phyloP scores from a whole-genome alignment of 2,329 filamentous ascomycete species.

The Dendryphion nanum region DNA sequence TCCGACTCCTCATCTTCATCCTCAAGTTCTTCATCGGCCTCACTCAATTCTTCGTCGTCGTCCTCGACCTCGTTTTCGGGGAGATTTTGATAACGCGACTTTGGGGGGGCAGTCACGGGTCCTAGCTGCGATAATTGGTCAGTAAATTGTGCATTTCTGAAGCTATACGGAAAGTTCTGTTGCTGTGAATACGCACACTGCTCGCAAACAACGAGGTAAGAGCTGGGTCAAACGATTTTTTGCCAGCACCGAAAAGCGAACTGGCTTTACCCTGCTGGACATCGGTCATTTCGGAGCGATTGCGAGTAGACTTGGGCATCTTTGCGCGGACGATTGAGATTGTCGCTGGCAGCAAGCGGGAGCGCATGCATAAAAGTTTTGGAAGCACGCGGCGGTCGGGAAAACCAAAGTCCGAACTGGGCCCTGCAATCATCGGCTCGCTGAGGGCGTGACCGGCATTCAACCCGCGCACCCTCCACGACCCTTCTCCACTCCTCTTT shows the following conservation, averaged over 20 bases:
- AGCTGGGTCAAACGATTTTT: constrained; percentile 42
- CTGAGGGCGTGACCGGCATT: constrained; percentile 12
- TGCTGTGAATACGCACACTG: constrained; percentile 30
- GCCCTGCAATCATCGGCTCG: constrained; percentile 3
- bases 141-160: constrained; percentile 2
- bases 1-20: constrained; percentile 5
- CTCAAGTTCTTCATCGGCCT: constrained; percentile 17
- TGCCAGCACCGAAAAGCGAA: constrained; percentile 24
- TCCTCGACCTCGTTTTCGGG: constrained; percentile 29
- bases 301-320: constrained; percentile 35
- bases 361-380: constrained; percentile 28
- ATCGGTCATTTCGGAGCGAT: constrained; percentile 17
- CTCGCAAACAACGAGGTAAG: constrained; percentile 50
- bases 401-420: constrained; percentile 10
- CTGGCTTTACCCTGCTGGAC: constrained; percentile 11
- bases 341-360: constrained; percentile 6
- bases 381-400: constrained; percentile 19
- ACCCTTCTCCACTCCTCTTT: constrained; percentile 5
- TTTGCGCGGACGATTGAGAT: not conserved
- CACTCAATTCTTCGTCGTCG: too few species aligned
- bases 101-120: constrained; percentile 39
- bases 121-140: constrained; percentile 25
- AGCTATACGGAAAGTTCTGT: constrained; percentile 2
- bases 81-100: constrained; percentile 37
- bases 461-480: constrained; percentile 1